These are phyloP conservation scores for Wickerhamiella azyma DNA, from an alignment of 805 yeast species.

Conservation along the genomic window DNA sequence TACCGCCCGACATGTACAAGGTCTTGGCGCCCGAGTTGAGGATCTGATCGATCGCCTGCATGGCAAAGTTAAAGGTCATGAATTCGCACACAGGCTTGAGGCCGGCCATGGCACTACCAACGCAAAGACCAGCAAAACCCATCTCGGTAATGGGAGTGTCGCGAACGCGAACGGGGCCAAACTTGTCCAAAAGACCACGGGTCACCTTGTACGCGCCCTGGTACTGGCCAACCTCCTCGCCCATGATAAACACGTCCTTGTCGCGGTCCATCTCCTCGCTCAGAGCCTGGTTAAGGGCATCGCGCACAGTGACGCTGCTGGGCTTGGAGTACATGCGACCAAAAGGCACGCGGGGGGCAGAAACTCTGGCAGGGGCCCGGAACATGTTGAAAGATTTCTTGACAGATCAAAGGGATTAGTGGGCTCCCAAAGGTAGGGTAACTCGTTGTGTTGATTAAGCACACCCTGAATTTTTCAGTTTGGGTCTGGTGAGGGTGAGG, in stretches of 20 bases:
- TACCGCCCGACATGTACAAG: constrained; percentile 98
- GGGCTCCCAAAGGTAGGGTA: neutral
- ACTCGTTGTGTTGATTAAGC: neutral
- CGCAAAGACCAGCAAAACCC: constrained; percentile 94
- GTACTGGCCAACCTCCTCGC: constrained; percentile 99
- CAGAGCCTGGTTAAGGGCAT: constrained; percentile 85
- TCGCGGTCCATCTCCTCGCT: constrained; percentile 97
- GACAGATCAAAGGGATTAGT: neutral
- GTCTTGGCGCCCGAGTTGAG: constrained; percentile 98
- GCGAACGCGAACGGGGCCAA: constrained; percentile 83
- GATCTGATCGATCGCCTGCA: constrained; percentile 98
- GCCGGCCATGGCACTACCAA: constrained; percentile 93
- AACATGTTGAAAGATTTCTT: neutral
- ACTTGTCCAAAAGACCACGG: constrained; percentile 86
- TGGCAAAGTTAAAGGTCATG: constrained; percentile 98
- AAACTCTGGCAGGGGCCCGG: neutral
- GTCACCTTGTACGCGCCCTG: constrained; percentile 98
- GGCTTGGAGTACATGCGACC: constrained; percentile 1
- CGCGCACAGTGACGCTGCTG: constrained; percentile 70
- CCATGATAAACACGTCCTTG: constrained; percentile 85
- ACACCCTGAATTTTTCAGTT: too few relatives aligned
- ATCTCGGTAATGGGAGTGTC: constrained; percentile 98
- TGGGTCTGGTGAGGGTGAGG: too few relatives aligned
- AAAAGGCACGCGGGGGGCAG: neutral
- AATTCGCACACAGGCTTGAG: constrained; percentile 95